Conservation (phyloP, 108 stramenopile species). For the Discostella stelligeroides region DNA sequence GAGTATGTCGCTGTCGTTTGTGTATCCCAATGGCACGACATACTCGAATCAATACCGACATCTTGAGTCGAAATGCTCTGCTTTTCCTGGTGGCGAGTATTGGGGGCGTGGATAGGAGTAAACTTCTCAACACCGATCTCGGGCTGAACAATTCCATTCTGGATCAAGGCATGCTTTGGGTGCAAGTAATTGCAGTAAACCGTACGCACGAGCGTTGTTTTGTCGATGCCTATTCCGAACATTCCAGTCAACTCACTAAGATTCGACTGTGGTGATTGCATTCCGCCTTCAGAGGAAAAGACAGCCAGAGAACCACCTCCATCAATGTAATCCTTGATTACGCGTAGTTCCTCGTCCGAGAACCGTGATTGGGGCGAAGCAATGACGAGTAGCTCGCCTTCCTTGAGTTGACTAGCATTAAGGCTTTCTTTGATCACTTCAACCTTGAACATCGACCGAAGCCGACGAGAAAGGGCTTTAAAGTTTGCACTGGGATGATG, state of each 20-base stretch:
- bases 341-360: constrained; percentile 46
- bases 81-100: neutral
- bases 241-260: constrained; percentile 70
- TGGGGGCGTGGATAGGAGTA: constrained; percentile 7
- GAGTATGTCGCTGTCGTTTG: constrained; percentile 69
- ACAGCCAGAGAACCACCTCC: constrained; percentile 68
- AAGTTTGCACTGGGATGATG: constrained; percentile 59
- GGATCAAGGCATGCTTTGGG: constrained; percentile 80
- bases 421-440: constrained; percentile 53
- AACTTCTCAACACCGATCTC: constrained; percentile 50
- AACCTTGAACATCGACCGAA: constrained; percentile 58
- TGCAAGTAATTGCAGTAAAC: constrained; percentile 81
- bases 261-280: constrained; percentile 57
- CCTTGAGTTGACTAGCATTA: constrained; percentile 34
- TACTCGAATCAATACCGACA: constrained; percentile 23
- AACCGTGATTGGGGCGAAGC: constrained; percentile 57
- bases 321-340: constrained; percentile 53
- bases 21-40: constrained; percentile 65
- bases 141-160: constrained; percentile 76
- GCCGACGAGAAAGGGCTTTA: constrained; percentile 63
- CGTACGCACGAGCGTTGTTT: constrained; percentile 60
- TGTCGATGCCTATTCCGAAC: constrained; percentile 64
- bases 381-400: constrained; percentile 53
- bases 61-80: constrained; percentile 17
- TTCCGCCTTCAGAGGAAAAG: constrained; percentile 70